Conservation (phyloP, 2,329 filamentous ascomycete species). For the Beauveria caledonica region DNA sequence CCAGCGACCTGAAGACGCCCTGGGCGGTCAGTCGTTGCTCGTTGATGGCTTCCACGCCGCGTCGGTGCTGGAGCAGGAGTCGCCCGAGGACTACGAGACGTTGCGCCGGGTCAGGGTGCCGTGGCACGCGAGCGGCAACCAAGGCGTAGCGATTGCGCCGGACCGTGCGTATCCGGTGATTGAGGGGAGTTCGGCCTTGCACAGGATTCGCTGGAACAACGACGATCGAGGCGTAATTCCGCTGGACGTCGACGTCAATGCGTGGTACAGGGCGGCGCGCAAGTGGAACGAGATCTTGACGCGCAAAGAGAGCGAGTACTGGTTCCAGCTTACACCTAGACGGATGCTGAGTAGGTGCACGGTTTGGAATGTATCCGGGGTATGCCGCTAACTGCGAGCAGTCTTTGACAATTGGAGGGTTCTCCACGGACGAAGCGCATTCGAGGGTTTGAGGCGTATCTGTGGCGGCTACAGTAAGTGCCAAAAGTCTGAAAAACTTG, state of each 20-base stretch:
- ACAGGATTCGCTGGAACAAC: conserved; percentile 84
- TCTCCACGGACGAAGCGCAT: conserved; percentile 75
- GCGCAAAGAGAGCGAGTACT: conserved; percentile 59
- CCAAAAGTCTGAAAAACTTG: not conserved
- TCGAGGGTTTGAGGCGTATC: conserved; percentile 76
- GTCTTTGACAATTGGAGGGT: conserved; percentile 97
- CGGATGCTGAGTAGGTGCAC: conserved; percentile 59
- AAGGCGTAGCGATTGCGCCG: conserved; percentile 72
- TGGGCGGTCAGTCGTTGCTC: conserved; percentile 71
- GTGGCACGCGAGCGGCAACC: conserved; percentile 84
- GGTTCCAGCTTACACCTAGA: conserved; percentile 75
- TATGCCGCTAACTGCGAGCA: conserved; percentile 22
- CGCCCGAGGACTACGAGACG: conserved; percentile 46
- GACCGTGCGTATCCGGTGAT: conserved; percentile 64
- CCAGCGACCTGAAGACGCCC: conserved; percentile 24
- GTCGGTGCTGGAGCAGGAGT: conserved; percentile 43
- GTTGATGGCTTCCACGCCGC: conserved; percentile 82
- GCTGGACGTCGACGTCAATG: conserved; percentile 38
- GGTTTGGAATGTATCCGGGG: not conserved
- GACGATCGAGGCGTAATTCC: conserved; percentile 71
- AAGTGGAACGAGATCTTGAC: conserved; percentile 65
- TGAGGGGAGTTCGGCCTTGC: conserved; percentile 41
- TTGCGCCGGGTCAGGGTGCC: conserved; percentile 53
- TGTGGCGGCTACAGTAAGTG: conserved; percentile 83
- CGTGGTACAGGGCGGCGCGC: conserved; percentile 75